A percentile compares a stretch with the other conserved stretches of the same genome.
Conservation (phyloP, 139 green algal species). For the Chlamydomonas sp. region DNA sequence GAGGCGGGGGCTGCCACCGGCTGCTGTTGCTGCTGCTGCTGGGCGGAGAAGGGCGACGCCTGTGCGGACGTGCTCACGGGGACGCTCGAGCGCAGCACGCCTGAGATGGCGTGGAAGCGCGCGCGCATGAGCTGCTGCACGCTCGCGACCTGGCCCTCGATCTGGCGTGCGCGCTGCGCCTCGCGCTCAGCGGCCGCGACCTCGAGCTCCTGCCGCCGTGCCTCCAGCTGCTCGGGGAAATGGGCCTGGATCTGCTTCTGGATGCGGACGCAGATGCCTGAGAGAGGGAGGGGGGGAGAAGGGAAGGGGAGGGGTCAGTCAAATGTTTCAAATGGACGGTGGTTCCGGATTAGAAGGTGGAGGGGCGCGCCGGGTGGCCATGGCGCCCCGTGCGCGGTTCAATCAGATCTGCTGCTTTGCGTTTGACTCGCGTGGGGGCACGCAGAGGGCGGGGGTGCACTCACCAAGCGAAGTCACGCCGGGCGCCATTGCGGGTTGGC, state of each 20-base stretch:
- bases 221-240: not conserved
- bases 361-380: no score
- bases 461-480: slow-evolving; percentile 10
- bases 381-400: no score
- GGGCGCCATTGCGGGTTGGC: slow-evolving; percentile 1
- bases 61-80: not conserved
- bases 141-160: not conserved
- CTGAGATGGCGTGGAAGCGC: not conserved
- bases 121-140: slow-evolving; percentile 4
- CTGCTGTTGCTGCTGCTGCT: not conserved
- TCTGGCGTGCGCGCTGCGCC: no score
- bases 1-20: not conserved
- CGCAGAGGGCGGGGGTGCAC: not conserved
- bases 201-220: not conserved
- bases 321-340: no score
- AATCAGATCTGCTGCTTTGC: not conserved
- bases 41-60: not conserved
- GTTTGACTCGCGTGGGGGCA: not conserved
- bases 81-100: not conserved
- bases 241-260: not conserved
- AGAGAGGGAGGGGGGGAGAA: not conserved
- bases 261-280: slow-evolving; percentile 2
- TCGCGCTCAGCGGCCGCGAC: not conserved
- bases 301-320: no score
- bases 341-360: no score